phyloP scores from a whole-genome alignment of 2,329 filamentous ascomycete genomes.

The Cladophialophora carrionii region DNA sequence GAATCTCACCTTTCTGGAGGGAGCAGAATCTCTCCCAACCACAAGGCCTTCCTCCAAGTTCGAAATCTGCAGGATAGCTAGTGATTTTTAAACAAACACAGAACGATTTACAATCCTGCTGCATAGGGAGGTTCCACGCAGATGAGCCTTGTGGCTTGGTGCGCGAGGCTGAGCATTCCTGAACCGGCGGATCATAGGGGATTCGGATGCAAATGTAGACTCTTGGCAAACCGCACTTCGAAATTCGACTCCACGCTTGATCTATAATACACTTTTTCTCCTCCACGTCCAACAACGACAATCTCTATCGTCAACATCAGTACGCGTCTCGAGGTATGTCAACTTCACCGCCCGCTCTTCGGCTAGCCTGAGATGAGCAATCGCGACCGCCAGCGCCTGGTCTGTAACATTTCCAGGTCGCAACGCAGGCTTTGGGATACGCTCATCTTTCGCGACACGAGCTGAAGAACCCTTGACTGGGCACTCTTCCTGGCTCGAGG shows the following conservation, averaged over 20 bases:
- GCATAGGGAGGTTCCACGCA: background rate
- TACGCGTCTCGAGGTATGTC: constrained; percentile 36
- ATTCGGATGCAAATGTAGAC: background rate
- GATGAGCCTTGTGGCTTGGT: background rate
- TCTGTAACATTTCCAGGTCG: constrained; percentile 33
- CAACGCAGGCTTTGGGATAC: constrained; percentile 29
- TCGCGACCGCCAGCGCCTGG: constrained; percentile 22
- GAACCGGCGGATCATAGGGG: too few species aligned
- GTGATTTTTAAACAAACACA: background rate
- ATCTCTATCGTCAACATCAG: constrained; percentile 23
- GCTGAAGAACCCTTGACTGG: constrained; percentile 70
- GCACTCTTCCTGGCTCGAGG: constrained; percentile 70
- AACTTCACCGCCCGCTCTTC: constrained; percentile 33
- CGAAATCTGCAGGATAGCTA: background rate
- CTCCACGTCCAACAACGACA: constrained; percentile 25
- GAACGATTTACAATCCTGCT: background rate
- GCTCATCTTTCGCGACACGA: constrained; percentile 52
- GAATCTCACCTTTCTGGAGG: background rate
- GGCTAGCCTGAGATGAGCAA: constrained; percentile 39
- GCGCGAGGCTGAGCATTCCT: background rate
- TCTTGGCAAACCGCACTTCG: constrained; percentile 18
- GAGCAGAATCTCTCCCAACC: background rate
- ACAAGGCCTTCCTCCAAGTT: background rate
- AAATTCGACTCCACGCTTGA: background rate
- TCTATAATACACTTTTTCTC: background rate